Evolutionary conservation across 768 basidiomycete species (phyloP).

Genomic region (Lanmaoa rubissima): DNA sequence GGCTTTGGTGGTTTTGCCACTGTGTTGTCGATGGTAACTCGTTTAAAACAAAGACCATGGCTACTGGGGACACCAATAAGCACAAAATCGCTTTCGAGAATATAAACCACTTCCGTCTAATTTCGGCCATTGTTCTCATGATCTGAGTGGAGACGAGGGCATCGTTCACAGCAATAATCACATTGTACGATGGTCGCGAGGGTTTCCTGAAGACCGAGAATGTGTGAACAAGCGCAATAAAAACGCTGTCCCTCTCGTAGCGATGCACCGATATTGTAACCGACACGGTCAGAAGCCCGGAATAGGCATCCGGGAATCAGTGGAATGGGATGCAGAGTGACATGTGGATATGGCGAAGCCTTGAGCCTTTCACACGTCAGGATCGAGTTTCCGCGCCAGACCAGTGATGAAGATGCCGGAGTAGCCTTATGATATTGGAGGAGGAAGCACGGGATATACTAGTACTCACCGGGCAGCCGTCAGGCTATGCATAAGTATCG

Average conservation of each 20-base stretch:
- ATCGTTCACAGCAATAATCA: neutral
- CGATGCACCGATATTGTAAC: neutral
- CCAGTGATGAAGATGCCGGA: neutral
- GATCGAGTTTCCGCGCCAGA: neutral
- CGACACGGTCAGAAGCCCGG: too few species aligned
- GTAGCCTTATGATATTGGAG: neutral
- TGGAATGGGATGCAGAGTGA: neutral
- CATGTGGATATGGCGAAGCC: neutral
- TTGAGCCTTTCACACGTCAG: neutral
- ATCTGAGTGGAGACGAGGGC: neutral
- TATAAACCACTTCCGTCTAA: neutral
- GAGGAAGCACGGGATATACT: neutral
- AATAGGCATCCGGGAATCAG: neutral
- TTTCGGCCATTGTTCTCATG: neutral
- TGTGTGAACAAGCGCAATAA: neutral
- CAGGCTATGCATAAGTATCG: neutral
- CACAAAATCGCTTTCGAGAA: neutral
- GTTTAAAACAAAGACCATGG: neutral
- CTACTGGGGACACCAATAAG: neutral
- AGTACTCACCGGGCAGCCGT: neutral
- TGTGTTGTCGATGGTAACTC: too few species aligned
- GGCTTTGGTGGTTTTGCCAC: too few species aligned
- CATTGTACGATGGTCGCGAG: neutral
- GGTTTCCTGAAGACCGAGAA: neutral
- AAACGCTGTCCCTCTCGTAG: neutral